phyloP scores from a whole-genome alignment of 108 stramenopile genomes.

The Aurantiochytrium sp. region DNA sequence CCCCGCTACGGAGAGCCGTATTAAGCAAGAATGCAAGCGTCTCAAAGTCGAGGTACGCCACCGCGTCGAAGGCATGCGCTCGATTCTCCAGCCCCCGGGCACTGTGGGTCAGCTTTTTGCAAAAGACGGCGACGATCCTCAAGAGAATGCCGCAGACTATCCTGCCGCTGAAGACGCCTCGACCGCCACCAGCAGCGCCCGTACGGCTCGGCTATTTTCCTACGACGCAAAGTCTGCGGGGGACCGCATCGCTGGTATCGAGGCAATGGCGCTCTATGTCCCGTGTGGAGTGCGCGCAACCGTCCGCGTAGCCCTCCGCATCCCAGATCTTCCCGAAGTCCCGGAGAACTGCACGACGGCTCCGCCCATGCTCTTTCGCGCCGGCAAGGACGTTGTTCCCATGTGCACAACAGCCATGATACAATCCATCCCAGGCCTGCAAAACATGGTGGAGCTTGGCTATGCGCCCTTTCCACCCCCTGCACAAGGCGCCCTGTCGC shows the following conservation, averaged over 20 bases:
- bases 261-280: background rate
- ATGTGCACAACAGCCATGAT: background rate
- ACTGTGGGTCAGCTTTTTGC: background rate
- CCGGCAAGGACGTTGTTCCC: background rate
- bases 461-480: background rate
- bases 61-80: background rate
- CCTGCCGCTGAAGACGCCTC: too few species aligned
- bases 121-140: background rate
- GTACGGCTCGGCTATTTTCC: too few species aligned
- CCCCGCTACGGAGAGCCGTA: background rate
- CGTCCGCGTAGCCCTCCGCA: background rate
- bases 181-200: too few species aligned
- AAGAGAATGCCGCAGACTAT: too few species aligned
- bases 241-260: background rate
- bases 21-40: background rate
- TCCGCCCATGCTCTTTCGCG: background rate
- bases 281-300: background rate
- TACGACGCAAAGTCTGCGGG: too few species aligned
- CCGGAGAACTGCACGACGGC: background rate
- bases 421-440: background rate
- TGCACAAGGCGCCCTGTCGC: background rate
- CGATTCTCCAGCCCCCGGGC: background rate
- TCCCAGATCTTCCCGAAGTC: conserved; percentile 1
- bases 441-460: background rate
- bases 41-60: background rate